phyloP scores from a whole-genome alignment of 2,329 filamentous ascomycete species.

The Akanthomyces uredinophilus region DNA sequence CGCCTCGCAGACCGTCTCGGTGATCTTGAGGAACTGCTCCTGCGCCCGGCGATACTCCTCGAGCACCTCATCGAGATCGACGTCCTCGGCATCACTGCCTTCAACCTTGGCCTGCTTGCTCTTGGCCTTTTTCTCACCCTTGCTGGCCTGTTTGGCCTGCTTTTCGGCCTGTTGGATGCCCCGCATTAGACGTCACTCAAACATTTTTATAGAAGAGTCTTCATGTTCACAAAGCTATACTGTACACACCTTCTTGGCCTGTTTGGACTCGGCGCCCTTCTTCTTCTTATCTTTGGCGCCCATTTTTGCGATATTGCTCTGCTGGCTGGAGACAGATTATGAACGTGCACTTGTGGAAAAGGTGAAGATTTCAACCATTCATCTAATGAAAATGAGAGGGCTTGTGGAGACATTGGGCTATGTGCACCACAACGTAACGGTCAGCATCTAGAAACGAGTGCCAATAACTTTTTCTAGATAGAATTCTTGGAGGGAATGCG shows the following conservation, averaged over 20 bases:
- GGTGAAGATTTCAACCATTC: conserved; percentile 4
- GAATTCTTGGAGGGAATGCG: neutral
- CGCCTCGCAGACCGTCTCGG: conserved; percentile 64
- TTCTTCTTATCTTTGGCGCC: conserved; percentile 50
- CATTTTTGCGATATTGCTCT: conserved; percentile 28
- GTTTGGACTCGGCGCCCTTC: conserved; percentile 38
- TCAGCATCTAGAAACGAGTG: neutral
- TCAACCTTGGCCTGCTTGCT: conserved; percentile 63
- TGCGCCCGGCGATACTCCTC: conserved; percentile 91
- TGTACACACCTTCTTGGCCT: conserved; percentile 41
- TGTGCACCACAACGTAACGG: neutral
- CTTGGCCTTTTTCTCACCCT: conserved; percentile 81
- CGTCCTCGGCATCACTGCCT: conserved; percentile 85
- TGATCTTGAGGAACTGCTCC: conserved; percentile 90
- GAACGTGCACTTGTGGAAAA: neutral
- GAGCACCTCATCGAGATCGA: conserved; percentile 88
- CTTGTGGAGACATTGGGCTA: conserved; percentile 7
- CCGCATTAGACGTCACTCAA: conserved; percentile 10
- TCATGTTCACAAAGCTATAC: neutral
- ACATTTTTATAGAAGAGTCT: neutral
- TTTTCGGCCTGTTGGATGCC: conserved; percentile 47
- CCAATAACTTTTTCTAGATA: no score
- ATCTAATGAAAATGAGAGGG: neutral
- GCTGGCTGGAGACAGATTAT: neutral
- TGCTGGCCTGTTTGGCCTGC: conserved; percentile 77